phyloP scores from a whole-genome alignment of 192 early-diverging fungal genomes.

The Lobosporangium transversale region DNA sequence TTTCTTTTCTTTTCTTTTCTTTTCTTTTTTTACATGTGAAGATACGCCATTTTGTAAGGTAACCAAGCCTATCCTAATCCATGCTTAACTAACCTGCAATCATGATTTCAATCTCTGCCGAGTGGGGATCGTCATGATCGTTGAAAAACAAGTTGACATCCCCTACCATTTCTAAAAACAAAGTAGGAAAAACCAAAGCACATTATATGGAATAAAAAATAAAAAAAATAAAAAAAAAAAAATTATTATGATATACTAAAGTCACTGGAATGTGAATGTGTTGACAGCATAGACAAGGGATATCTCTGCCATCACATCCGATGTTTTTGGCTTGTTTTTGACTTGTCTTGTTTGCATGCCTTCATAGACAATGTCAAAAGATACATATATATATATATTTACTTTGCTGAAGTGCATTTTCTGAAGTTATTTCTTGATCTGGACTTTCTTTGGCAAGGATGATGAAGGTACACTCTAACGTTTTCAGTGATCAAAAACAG shows the following conservation, averaged over 20 bases:
- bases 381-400: too few species aligned
- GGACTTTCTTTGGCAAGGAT: constrained; percentile 54
- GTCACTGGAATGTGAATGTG: too few species aligned
- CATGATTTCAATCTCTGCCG: constrained; percentile 95
- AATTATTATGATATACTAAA: too few species aligned
- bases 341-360: constrained; percentile 14
- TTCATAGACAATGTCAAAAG: background rate
- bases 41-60: background rate
- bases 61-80: background rate
- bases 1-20: too few species aligned
- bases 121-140: constrained; percentile 73
- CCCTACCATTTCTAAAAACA: constrained; percentile 80
- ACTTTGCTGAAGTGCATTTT: constrained; percentile 42
- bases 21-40: background rate
- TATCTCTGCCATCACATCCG: too few species aligned
- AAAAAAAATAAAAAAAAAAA: background rate
- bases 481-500: too few species aligned
- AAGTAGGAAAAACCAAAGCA: background rate
- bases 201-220: constrained; percentile 2
- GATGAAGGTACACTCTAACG: constrained; percentile 78
- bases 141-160: constrained; percentile 97
- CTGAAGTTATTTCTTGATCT: constrained; percentile 12
- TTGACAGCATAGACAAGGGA: too few species aligned
- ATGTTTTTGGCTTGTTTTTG: too few species aligned
- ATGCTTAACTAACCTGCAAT: constrained; percentile 75